phyloP scores from a whole-genome alignment of 257 asterid genomes.

The Nicotiana tabacum region DNA sequence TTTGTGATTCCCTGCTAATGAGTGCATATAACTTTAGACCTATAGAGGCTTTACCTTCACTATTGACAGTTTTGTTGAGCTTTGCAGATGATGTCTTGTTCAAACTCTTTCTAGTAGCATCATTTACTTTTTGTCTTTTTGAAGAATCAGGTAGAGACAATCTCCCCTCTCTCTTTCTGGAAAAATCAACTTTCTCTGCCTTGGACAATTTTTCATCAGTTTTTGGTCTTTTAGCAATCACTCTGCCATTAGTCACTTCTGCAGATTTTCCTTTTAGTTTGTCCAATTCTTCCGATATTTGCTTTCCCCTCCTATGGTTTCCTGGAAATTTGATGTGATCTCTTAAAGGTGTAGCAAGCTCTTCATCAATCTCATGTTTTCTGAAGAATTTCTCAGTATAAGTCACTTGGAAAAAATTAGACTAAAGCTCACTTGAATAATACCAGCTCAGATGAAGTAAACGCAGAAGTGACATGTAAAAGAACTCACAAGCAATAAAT shows the following conservation, averaged over 20 bases:
- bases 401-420: background rate
- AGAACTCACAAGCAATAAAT: slow-evolving; percentile 82
- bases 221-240: slow-evolving; percentile 27
- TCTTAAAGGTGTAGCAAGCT: slow-evolving; percentile 52
- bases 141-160: slow-evolving; percentile 18
- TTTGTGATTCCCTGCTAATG: slow-evolving; percentile 27
- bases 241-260: slow-evolving; percentile 24
- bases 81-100: slow-evolving; percentile 29
- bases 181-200: slow-evolving; percentile 21
- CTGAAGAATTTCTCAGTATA: slow-evolving; percentile 28
- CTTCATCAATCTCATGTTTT: slow-evolving; percentile 52
- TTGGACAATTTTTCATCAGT: slow-evolving; percentile 31
- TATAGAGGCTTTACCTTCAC: slow-evolving; percentile 30
- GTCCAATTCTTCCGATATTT: slow-evolving; percentile 17
- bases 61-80: slow-evolving; percentile 18
- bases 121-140: slow-evolving; percentile 33
- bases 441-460: background rate
- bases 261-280: slow-evolving; percentile 19
- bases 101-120: slow-evolving; percentile 8
- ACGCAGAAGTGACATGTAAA: background rate
- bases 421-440: background rate
- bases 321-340: slow-evolving; percentile 76
- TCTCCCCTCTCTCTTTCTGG: slow-evolving; percentile 37
- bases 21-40: slow-evolving; percentile 36
- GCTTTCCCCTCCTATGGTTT: slow-evolving; percentile 22